phyloP scores from a whole-genome alignment of 495 filamentous ascomycete genomes.

The Penicillium crystallinum region DNA sequence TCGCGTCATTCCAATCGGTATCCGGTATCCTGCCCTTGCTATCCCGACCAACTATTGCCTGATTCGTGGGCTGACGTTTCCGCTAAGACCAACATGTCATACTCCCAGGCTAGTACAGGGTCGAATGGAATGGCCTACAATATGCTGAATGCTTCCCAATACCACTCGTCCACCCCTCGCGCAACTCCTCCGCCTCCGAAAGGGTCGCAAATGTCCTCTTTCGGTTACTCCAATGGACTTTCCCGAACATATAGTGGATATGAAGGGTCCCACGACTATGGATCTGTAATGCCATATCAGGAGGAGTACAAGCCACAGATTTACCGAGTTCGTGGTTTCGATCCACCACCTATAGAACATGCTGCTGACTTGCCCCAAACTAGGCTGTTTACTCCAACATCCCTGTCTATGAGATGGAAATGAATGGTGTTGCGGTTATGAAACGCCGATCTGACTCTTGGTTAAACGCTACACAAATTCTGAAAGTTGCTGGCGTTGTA shows the following conservation, averaged over 20 bases:
- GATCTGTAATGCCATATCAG: constrained; percentile 42
- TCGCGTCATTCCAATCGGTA: constrained; percentile 29
- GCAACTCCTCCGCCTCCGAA: constrained; percentile 46
- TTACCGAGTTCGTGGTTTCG: constrained; percentile 57
- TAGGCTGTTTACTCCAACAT: constrained; percentile 94
- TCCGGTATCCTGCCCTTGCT: constrained; percentile 21
- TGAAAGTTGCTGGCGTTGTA: constrained; percentile 93
- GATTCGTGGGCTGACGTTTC: constrained; percentile 8
- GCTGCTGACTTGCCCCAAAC: constrained; percentile 17
- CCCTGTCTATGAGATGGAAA: constrained; percentile 95
- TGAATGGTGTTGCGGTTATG: constrained; percentile 89
- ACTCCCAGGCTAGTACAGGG: constrained; percentile 40
- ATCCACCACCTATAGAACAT: constrained; percentile 7
- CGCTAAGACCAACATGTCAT: constrained; percentile 31
- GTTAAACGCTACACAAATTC: constrained; percentile 91
- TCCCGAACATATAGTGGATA: constrained; percentile 39
- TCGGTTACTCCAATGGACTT: constrained; percentile 38
- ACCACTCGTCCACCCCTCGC: constrained; percentile 50
- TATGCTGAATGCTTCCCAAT: constrained; percentile 48
- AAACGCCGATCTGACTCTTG: constrained; percentile 85
- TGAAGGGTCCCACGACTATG: constrained; percentile 46
- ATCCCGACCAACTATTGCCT: constrained; percentile 16
- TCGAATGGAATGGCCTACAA: constrained; percentile 39
- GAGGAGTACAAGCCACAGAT: constrained; percentile 64
- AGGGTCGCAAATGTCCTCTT: constrained; percentile 42